Evolutionary conservation across 23 red algal species (phyloP), one percentile per base, ranked within the genome.

Genomic region (Agarophyton chilense): DNA sequence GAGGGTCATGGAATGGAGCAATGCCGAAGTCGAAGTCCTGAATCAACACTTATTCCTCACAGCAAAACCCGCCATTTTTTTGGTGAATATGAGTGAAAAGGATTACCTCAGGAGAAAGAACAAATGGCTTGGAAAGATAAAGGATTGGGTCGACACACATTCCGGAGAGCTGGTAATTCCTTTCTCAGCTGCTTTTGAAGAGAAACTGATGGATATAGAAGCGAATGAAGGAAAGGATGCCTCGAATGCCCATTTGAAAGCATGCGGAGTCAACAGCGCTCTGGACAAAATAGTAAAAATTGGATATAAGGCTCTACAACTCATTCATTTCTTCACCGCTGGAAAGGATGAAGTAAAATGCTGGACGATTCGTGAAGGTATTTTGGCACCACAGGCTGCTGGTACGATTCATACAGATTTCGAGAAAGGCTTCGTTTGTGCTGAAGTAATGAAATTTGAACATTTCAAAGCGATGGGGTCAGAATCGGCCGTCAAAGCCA

Each of bases 251-350:
- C 94, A 96, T 72, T 24, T 85, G 41, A 81, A 93, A 52, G 81
- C 94, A 57, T 36, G 78, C 24, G 89, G 74, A 50, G 56, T 50
- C 21, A 47, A 33, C 11, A 92, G 79, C 31, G 92, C 91, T 13
- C 72, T 99, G 71, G 76, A 86, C 17, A 99, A 96, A 46, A 94
- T 95, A 31, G 81, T 99, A 8, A 86, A 79, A 25, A 19, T 36
- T 14, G 97, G 93, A 3, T 99, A 96, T 68, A 81, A 85, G 50
- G 88, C 74, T 0, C 57, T 99, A 1, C 10, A 92, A 33, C 77
- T 99, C 16, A 99, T 99, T 29, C 93, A 99, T 52, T 99, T 96
- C 56, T 99, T 99, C 90, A 99, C 97, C 14, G 93, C 89, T 18
- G 97, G 97, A 19, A 45, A 88, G 3, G 93, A 99, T 65, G 97